Evolutionary conservation across 2,329 filamentous ascomycete species (phyloP).

Genomic region (Claviceps sp.): DNA sequence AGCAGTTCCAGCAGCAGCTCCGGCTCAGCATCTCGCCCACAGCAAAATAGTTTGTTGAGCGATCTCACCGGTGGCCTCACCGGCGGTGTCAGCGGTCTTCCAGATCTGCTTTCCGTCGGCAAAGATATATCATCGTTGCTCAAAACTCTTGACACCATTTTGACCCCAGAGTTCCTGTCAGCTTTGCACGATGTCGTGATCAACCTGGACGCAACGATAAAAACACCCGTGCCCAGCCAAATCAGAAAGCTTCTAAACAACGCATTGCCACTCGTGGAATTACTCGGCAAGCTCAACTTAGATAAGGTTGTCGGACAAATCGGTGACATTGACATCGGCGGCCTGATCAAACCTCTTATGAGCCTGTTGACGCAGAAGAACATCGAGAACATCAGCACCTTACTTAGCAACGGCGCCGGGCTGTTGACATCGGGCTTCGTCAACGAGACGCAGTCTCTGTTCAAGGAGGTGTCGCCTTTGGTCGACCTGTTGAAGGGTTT

Average conservation of each 20-base stretch:
- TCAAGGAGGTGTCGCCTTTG: slow-evolving; percentile 20
- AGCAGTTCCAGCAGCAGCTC: not conserved
- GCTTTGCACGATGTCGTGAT: slow-evolving; percentile 27
- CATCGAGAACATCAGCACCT: slow-evolving; percentile 19
- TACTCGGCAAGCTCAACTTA: slow-evolving; percentile 20
- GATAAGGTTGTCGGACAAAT: slow-evolving; percentile 19
- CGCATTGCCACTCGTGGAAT: slow-evolving; percentile 17
- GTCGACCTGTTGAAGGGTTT: slow-evolving; percentile 18
- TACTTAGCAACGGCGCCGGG: slow-evolving; percentile 23
- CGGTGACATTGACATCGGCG: slow-evolving; percentile 18
- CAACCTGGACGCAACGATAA: slow-evolving; percentile 24
- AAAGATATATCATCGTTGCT: slow-evolving; percentile 13
- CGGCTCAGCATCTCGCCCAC: slow-evolving; percentile 1
- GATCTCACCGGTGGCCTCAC: slow-evolving; percentile 9
- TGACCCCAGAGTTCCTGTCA: slow-evolving; percentile 26
- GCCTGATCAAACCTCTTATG: slow-evolving; percentile 17
- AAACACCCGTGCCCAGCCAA: slow-evolving; percentile 22
- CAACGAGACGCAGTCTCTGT: slow-evolving; percentile 20
- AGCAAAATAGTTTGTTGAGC: slow-evolving; percentile 3
- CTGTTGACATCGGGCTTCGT: slow-evolving; percentile 21
- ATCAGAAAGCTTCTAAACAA: slow-evolving; percentile 15
- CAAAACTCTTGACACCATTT: slow-evolving; percentile 9
- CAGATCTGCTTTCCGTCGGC: slow-evolving; percentile 12
- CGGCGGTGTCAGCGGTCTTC: slow-evolving; percentile 12
- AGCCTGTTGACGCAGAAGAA: slow-evolving; percentile 19